Percentiles rank a stretch among this genome's conserved stretches.
Conservation (phyloP, 306 rosid genomes). For the Trifolium fragiferum region DNA sequence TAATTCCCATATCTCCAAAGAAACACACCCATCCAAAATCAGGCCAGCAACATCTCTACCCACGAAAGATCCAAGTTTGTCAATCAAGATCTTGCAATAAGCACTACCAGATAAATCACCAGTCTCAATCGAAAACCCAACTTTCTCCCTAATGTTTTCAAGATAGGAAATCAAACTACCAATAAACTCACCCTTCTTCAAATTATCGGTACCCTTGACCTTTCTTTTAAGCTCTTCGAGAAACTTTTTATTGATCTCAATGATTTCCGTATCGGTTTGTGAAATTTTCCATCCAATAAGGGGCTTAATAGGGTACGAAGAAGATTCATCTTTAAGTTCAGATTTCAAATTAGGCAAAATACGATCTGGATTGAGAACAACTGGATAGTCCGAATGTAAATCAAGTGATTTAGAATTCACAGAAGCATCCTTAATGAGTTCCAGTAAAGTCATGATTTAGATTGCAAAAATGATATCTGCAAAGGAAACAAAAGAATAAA, state of each 20-base stretch:
- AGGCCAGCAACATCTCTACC: conserved; percentile 60
- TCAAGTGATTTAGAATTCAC: conserved; percentile 43
- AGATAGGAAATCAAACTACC: conserved; percentile 57
- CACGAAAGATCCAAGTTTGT: conserved; percentile 51
- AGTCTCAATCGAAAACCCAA: conserved; percentile 49
- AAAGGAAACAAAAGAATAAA: conserved; percentile 20
- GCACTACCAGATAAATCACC: conserved; percentile 41
- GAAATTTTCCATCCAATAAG: conserved; percentile 70
- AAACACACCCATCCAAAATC: conserved; percentile 69
- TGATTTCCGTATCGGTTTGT: conserved; percentile 52
- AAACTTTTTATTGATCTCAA: conserved; percentile 62
- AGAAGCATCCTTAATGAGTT: conserved; percentile 62
- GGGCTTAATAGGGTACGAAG: conserved; percentile 50
- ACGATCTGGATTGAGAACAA: conserved; percentile 70
- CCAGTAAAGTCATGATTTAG: conserved; percentile 70
- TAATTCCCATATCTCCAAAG: conserved; percentile 76
- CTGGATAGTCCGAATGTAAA: conserved; percentile 55
- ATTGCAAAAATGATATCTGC: conserved; percentile 34
- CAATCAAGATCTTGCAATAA: conserved; percentile 54
- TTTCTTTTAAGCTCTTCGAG: conserved; percentile 50
- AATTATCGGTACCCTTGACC: conserved; percentile 48
- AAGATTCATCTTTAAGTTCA: conserved; percentile 43
- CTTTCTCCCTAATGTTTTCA: conserved; percentile 52
- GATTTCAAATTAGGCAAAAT: conserved; percentile 58
- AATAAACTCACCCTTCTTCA: conserved; percentile 58